Evolutionary conservation across 148 eudicot genomes (phyloP).

Genomic region (Mesembryanthemum crystallinum): DNA sequence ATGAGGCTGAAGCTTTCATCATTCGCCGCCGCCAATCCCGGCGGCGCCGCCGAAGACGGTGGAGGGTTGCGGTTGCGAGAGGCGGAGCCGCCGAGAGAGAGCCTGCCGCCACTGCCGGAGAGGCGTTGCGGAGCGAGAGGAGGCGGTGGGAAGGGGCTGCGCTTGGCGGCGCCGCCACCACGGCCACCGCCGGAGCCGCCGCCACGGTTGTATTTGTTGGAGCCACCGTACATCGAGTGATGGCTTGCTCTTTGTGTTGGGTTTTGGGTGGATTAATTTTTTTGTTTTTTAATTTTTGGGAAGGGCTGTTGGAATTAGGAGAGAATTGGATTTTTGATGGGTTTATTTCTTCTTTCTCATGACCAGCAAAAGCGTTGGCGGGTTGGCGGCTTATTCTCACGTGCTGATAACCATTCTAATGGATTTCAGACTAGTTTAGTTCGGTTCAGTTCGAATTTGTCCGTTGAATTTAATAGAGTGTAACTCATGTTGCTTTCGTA

Average conservation of each 20-base stretch:
- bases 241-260: too few species aligned
- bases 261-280: neutral
- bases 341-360: too few species aligned
- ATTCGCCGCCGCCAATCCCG: slow-evolving; percentile 28
- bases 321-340: neutral
- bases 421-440: too few species aligned
- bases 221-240: slow-evolving; percentile 53
- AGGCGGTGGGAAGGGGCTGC: slow-evolving; percentile 44
- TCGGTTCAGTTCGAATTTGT: too few species aligned
- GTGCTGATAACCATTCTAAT: too few species aligned
- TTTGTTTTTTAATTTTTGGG: too few species aligned
- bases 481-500: too few species aligned
- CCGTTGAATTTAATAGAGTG: too few species aligned
- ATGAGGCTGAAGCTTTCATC: slow-evolving; percentile 73
- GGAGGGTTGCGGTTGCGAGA: slow-evolving; percentile 37
- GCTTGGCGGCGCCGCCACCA: slow-evolving; percentile 41
- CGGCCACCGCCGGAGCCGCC: slow-evolving; percentile 54
- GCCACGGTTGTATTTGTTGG: slow-evolving; percentile 51
- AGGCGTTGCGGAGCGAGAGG: slow-evolving; percentile 47
- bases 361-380: too few species aligned
- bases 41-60: slow-evolving; percentile 9
- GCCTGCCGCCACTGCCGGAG: slow-evolving; percentile 42
- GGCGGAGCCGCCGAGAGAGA: slow-evolving; percentile 38
- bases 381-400: too few species aligned
- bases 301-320: too few species aligned